Percentiles rank a stretch among this genome's conserved stretches.
Evolutionary conservation across 164 flowering plant species (phyloP).

Genomic region (Euptelea pleiosperma): DNA sequence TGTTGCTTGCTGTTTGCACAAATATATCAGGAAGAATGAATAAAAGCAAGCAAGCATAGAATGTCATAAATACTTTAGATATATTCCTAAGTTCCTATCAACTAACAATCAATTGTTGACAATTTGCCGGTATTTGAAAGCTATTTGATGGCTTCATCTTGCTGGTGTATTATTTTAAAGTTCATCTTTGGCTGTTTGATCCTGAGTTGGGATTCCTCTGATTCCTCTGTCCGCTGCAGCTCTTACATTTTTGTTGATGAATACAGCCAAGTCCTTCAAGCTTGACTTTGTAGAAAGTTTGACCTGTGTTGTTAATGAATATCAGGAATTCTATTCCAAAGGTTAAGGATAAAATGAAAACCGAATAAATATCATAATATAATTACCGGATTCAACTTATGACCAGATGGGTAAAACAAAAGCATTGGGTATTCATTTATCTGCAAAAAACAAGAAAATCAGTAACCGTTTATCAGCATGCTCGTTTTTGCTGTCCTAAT

Average conservation of each 20-base stretch:
- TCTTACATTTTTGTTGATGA: conserved; percentile 51
- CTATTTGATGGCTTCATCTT: neutral
- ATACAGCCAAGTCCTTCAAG: conserved; percentile 64
- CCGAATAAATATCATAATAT: neutral
- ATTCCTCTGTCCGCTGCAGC: conserved; percentile 17
- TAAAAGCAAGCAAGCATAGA: neutral
- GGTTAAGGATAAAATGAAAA: neutral
- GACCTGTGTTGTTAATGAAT: conserved; percentile 41
- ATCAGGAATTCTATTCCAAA: conserved; percentile 3
- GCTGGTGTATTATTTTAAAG: conserved; percentile 31
- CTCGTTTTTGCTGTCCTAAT: neutral
- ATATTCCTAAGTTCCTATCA: neutral
- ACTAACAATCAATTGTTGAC: neutral
- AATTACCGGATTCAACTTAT: conserved; percentile 75
- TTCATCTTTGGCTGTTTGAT: conserved; percentile 57
- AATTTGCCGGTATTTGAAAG: neutral
- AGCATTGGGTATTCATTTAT: conserved; percentile 69
- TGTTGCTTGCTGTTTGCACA: too few relatives aligned
- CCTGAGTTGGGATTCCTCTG: conserved; percentile 15
- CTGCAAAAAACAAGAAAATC: conserved; percentile 36
- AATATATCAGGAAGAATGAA: too few relatives aligned
- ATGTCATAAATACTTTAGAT: neutral
- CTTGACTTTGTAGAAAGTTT: conserved; percentile 60
- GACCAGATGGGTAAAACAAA: conserved; percentile 57
- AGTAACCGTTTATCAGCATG: neutral